A percentile compares a stretch with the other conserved stretches of the same genome.
Conservation (phyloP, 257 asterid species). For the Nicotiana paniculata region DNA sequence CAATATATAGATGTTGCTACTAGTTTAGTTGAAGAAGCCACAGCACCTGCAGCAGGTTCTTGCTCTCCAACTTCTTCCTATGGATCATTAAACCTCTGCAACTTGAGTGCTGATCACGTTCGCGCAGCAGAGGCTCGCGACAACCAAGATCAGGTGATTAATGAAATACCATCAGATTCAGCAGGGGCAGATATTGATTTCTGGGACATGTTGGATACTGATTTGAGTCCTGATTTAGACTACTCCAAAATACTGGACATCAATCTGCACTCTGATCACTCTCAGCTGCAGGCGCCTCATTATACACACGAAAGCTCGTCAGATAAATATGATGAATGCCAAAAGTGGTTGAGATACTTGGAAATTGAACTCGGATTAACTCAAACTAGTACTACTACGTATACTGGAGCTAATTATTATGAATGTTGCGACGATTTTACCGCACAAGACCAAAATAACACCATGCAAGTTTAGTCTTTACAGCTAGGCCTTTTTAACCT, state of each 20-base stretch:
- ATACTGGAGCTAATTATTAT: not conserved
- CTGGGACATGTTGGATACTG: conserved; percentile 35
- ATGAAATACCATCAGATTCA: conserved; percentile 28
- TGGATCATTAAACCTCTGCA: conserved; percentile 11
- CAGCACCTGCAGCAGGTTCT: not conserved
- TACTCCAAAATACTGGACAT: not conserved
- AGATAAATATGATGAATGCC: conserved; percentile 18
- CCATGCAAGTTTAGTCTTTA: not conserved
- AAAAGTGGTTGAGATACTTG: conserved; percentile 43
- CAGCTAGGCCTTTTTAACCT: no score
- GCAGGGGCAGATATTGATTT: conserved; percentile 21
- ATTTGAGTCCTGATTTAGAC: not conserved
- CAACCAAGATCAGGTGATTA: not conserved
- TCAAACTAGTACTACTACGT: not conserved
- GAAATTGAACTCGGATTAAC: conserved; percentile 55
- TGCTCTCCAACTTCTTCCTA: conserved; percentile 17
- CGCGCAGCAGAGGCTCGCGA: not conserved
- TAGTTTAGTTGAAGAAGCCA: not conserved
- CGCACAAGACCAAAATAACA: not conserved
- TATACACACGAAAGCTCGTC: not conserved
- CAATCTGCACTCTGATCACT: not conserved
- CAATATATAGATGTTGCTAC: not conserved
- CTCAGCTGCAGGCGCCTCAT: not conserved
- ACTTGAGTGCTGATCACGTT: not conserved
- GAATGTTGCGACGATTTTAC: not conserved